A percentile compares a stretch with the other conserved stretches of the same genome.
phyloP scores from a whole-genome alignment of 257 asterid genomes.

The Fraxinus excelsior region DNA sequence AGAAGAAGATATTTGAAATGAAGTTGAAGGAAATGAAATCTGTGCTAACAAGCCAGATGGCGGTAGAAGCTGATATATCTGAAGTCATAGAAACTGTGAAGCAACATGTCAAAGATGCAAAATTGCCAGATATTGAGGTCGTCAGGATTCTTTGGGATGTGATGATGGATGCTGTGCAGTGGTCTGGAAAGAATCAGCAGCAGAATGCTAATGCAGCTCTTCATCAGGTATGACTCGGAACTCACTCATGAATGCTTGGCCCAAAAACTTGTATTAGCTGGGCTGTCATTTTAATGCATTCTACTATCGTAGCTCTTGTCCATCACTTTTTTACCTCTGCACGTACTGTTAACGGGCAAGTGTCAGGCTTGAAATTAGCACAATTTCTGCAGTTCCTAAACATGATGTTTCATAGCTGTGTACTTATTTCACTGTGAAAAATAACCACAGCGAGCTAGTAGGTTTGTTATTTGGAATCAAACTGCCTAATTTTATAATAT shows the following conservation, averaged over 20 bases:
- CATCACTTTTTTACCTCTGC: background rate
- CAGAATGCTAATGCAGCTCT: constrained; percentile 89
- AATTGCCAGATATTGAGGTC: constrained; percentile 85
- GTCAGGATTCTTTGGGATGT: constrained; percentile 90
- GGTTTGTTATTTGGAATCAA: background rate
- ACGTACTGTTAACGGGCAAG: background rate
- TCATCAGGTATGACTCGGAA: constrained; percentile 69
- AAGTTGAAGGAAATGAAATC: constrained; percentile 88
- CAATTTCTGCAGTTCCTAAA: background rate
- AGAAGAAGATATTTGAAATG: constrained; percentile 82
- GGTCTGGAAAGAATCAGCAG: constrained; percentile 98
- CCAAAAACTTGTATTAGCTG: background rate
- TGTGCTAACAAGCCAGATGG: constrained; percentile 73
- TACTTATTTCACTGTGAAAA: background rate
- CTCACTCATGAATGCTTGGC: background rate
- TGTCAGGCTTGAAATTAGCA: background rate
- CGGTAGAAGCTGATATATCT: constrained; percentile 74
- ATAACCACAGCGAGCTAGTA: background rate
- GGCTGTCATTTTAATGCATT: background rate
- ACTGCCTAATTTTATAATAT: too few relatives aligned
- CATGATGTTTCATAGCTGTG: background rate
- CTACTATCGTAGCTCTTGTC: background rate
- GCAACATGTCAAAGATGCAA: constrained; percentile 88
- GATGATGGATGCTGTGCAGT: constrained; percentile 96
- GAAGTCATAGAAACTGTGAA: constrained; percentile 93